Conservation (phyloP, 495 filamentous ascomycete species). For the Xylaria telfairii region DNA sequence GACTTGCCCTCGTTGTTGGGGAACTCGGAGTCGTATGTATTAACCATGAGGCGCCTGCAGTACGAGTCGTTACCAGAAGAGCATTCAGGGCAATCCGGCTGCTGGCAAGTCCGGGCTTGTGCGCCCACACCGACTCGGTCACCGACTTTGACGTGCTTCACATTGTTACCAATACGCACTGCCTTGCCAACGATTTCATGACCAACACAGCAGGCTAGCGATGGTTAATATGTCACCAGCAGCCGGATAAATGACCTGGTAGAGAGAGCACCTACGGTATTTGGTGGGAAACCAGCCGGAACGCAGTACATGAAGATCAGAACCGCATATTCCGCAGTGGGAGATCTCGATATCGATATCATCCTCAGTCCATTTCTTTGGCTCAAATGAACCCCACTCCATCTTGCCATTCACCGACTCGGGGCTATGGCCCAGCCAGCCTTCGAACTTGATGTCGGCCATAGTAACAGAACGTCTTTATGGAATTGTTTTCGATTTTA, state of each 20-base stretch:
- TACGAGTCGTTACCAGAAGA: constrained; percentile 66
- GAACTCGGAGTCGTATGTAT: constrained; percentile 75
- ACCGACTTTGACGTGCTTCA: constrained; percentile 71
- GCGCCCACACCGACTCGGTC: constrained; percentile 89
- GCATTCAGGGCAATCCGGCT: constrained; percentile 73
- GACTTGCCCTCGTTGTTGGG: constrained; percentile 64
- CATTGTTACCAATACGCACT: constrained; percentile 70
- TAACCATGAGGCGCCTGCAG: constrained; percentile 62
- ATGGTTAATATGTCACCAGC: constrained; percentile 11
- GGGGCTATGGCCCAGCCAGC: constrained; percentile 76
- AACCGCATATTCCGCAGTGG: constrained; percentile 86
- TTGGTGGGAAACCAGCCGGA: constrained; percentile 65
- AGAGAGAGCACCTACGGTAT: constrained; percentile 33
- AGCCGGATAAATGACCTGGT: not conserved
- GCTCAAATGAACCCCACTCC: constrained; percentile 71
- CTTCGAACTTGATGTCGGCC: constrained; percentile 65
- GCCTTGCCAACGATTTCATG: constrained; percentile 80
- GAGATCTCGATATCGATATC: constrained; percentile 81
- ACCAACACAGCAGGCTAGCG: constrained; percentile 37
- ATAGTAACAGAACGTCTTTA: not conserved
- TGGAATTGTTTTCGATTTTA: not conserved
- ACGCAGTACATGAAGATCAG: constrained; percentile 76
- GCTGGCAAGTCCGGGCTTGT: constrained; percentile 70
- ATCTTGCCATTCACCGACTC: constrained; percentile 71
- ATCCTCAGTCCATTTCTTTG: constrained; percentile 78